Percentiles rank a stretch among this genome's conserved stretches.
phyloP scores from a whole-genome alignment of 441 rosid genomes.

The Biscutella auriculata region DNA sequence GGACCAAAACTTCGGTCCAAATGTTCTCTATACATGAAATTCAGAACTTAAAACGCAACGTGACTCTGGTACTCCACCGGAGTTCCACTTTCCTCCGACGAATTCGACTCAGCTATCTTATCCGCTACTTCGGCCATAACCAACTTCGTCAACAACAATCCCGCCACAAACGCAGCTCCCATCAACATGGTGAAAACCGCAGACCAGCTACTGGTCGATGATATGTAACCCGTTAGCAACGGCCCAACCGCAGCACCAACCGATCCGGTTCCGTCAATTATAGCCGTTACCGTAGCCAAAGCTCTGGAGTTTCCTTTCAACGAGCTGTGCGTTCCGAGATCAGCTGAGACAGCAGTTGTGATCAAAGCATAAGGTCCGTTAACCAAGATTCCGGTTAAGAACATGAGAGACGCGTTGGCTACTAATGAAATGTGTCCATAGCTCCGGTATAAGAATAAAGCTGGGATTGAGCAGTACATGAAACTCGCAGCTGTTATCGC shows the following conservation, averaged over 20 bases:
- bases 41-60: too few species aligned
- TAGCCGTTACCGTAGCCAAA: constrained; percentile 86
- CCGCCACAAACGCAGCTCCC: constrained; percentile 86
- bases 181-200: constrained; percentile 86
- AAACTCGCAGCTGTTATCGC: constrained; percentile 90
- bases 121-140: constrained; percentile 68
- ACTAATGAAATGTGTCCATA: constrained; percentile 65
- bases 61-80: constrained; percentile 16
- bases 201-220: constrained; percentile 61
- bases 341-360: constrained; percentile 93
- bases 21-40: too few species aligned
- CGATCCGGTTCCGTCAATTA: constrained; percentile 93
- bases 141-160: constrained; percentile 63
- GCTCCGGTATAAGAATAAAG: constrained; percentile 66
- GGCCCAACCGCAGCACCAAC: constrained; percentile 96
- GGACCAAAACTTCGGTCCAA: too few species aligned
- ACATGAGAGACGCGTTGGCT: constrained; percentile 55
- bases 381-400: constrained; percentile 76
- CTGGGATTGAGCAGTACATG: constrained; percentile 86
- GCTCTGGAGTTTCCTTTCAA: constrained; percentile 80
- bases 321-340: constrained; percentile 84
- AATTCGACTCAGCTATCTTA: constrained; percentile 45
- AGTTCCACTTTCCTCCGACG: constrained; percentile 27
- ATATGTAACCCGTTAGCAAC: constrained; percentile 72
- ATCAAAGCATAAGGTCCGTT: constrained; percentile 92